Base-by-base conservation (phyloP, 2,329 filamentous ascomycete species). In the Cercospora sp. region DNA sequence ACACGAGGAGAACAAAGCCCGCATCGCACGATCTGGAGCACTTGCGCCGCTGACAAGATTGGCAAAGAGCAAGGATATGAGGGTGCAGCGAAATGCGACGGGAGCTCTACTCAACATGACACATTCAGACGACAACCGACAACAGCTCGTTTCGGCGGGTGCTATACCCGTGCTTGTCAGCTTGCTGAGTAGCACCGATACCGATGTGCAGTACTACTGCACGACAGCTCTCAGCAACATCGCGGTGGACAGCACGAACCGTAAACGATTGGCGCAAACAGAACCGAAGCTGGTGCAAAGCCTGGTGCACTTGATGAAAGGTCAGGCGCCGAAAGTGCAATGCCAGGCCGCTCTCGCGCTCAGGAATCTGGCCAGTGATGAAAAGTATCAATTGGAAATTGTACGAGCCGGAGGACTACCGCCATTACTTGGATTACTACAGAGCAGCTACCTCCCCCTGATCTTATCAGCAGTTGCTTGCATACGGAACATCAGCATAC, bases 151-250 rank as follows among this genome's bases (percentile, higher is more conserved):
- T 73, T 96, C 96, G 73, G 95, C 95, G 57, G 94, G 94, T 71
- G 95, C 95, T n/a, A 97, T 99, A 72, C 95, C 95, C 5, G 94
- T 99, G 8, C 89, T 99, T 28, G 95, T 99, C 48, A 93, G 97
- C 78, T 89, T 99, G 26, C 89, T 99, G 57, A 93, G 92, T 8
- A 98, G 95, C 28, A 84, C 90, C 67, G 95, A 99, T 77, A 94
- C 97, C 73, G 95, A 99, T 78, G 95, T 99, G 33, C 95, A 99
- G 82, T 99, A 99, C 82, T 99, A 99, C 82, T 99, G 95, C 83
- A 99, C 95, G 18, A 99, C 95, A 4, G 95, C 95, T 12, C 87
- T 99, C 67, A 98, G 94, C 85, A 99, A 99, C 80, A 99, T 99
- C 74, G 95, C 95, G 6, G 95, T 99, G 64, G 95, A 99, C 78